Conservation (phyloP, 352 stramenopile genomes). For the Salisapilia sapeloensis region DNA sequence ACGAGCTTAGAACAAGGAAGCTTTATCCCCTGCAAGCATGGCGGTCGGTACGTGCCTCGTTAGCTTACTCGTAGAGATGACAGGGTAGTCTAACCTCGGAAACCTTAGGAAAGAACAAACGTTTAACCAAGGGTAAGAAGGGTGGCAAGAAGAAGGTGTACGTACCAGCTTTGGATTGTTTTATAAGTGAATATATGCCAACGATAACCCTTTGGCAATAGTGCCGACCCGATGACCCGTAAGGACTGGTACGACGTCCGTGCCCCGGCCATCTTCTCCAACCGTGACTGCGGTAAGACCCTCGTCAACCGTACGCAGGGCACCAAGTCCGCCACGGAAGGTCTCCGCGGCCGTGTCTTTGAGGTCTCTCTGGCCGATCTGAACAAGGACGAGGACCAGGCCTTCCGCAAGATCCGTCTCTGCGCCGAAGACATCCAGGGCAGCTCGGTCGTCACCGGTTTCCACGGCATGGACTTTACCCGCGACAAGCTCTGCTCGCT, state of each 20-base stretch:
- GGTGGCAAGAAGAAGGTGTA: conserved; percentile 87
- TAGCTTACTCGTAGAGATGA: neutral
- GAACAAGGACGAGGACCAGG: conserved; percentile 96
- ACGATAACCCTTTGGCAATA: conserved; percentile 10
- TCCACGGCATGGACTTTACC: conserved; percentile 89
- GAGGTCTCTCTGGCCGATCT: conserved; percentile 98
- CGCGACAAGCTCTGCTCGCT: conserved; percentile 99
- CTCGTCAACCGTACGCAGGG: conserved; percentile 95
- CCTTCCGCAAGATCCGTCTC: conserved; percentile 98
- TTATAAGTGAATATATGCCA: neutral
- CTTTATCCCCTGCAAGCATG: conserved; percentile 83
- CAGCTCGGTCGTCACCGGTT: conserved; percentile 72
- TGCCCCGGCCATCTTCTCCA: conserved; percentile 95
- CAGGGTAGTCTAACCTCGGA: neutral
- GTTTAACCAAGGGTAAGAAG: conserved; percentile 86
- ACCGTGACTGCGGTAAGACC: conserved; percentile 96
- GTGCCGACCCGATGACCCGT: conserved; percentile 96
- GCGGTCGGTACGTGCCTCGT: conserved; percentile 49
- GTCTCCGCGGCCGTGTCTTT: conserved; percentile 97
- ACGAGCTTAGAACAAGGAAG: conserved; percentile 51
- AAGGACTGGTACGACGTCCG: conserved; percentile 98
- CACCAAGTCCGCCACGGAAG: conserved; percentile 96
- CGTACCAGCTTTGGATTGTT: conserved; percentile 9
- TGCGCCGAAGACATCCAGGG: conserved; percentile 96
- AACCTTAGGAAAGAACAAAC: conserved; percentile 79